Base-by-base conservation (phyloP, 768 basidiomycete genomes). In the Leucosporidium yakuticum region DNA sequence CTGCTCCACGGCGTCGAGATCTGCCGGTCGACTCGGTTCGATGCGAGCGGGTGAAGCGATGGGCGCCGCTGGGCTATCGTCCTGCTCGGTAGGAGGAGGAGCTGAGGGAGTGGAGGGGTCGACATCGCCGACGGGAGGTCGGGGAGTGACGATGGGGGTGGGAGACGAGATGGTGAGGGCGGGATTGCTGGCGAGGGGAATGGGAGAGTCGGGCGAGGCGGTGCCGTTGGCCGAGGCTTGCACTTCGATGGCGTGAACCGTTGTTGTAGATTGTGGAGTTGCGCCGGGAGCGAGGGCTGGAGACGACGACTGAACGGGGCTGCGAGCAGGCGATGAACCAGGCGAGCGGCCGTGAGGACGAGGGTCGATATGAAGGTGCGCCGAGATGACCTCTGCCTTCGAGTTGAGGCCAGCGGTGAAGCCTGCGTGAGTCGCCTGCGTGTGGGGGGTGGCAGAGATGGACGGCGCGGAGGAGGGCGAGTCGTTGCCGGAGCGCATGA, bases 361-460 rank as follows among this genome's bases (percentile, higher is more conserved):
- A 23, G 56, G 71, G 39, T 72, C 67, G 60, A 72, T 72, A 27
- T 69, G 67, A 20, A 72, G 68, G 39, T 69, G 71, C 39, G 36
- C 62, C 27, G 64, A 63, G 58, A 72, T 63, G 20, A 21, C 39
- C 62, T 72, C 65, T 4, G 71, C 69, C 23, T 65, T 65, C 25
- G 58, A 36, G 29, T 60, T 34, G 47, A 63, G 55, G 15, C 60
- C 67, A 0, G 53, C 64, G 20, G 7, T 29, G 68, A 62, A 62
- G 55, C 27, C 55, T 5, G 9, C 25, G 8, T 2, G 47, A 11
- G 1, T 47, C 55, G 23, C 54, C 49, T 12, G 67, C 53, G 25
- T 54, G 50, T 7, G 59, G 58, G 6, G 29, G 27, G 6, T 29
- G 14, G 6, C 60, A n/a, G n/a, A n/a, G 66, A 9, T 53, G 57